Evolutionary conservation across 148 eudicot species (phyloP).

Genomic region (Diospyros lotus): DNA sequence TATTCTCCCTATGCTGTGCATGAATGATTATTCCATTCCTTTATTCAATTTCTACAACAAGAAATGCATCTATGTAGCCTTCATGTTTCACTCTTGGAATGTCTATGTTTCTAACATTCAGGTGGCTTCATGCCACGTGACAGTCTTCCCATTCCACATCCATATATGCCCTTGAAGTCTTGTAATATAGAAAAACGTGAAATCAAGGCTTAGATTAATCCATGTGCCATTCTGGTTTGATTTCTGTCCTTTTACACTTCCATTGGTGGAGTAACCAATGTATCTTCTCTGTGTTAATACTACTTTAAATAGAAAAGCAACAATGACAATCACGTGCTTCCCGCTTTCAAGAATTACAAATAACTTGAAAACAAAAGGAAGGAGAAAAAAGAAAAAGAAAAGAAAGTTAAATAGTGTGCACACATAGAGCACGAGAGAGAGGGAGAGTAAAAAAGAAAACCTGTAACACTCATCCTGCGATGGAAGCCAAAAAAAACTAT

Average conservation of each 20-base stretch:
- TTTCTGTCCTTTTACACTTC: not conserved
- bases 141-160: not conserved
- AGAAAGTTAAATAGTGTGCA: not conserved
- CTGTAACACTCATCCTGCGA: conserved; percentile 97
- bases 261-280: not conserved
- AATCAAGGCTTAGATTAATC: not conserved
- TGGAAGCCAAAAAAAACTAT: conserved; percentile 97
- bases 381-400: not conserved
- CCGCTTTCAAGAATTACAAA: conserved; percentile 1
- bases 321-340: not conserved
- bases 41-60: not conserved
- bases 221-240: not conserved
- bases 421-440: not conserved
- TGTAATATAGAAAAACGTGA: not conserved
- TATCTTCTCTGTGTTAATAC: not conserved
- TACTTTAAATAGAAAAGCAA: not conserved
- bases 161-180: not conserved
- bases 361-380: not conserved
- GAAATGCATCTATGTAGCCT: not conserved
- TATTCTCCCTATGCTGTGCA: too few relatives aligned
- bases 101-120: not conserved
- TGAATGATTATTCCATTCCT: too few relatives aligned
- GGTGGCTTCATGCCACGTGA: not conserved
- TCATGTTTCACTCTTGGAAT: not conserved
- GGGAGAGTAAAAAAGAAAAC: conserved; percentile 26